These are phyloP conservation scores for Saturnispora halmiae DNA, from an alignment of 805 yeast genomes.

Conservation along the genomic window DNA sequence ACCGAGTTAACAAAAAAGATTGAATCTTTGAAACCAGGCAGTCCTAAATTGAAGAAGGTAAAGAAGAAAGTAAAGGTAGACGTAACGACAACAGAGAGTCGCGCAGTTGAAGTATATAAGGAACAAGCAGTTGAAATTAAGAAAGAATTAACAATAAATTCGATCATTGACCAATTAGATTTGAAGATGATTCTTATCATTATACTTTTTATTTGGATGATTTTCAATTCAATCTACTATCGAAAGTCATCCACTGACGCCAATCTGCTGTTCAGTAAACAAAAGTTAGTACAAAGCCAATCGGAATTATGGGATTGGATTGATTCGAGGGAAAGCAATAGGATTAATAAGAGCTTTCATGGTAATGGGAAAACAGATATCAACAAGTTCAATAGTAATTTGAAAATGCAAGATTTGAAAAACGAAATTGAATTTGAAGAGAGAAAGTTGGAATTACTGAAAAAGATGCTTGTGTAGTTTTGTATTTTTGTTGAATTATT, in stretches of 20 bases:
- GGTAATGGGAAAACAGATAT: background rate
- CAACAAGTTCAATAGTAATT: background rate
- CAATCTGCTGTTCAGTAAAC: no score
- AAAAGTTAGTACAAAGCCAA: constrained; percentile 40
- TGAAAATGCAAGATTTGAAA: constrained; percentile 7
- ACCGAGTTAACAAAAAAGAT: constrained; percentile 37
- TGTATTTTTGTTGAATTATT: no score
- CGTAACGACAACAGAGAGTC: no score
- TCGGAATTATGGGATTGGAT: constrained; percentile 69
- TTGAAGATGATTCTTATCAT: constrained; percentile 17
- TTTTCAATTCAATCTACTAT: constrained; percentile 17
- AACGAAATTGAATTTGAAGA: constrained; percentile 8
- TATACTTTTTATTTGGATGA: constrained; percentile 17
- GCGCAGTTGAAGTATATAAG: constrained; percentile 1
- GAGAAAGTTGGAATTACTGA: constrained; percentile 3
- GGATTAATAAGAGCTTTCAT: background rate
- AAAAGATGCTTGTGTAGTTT: no score
- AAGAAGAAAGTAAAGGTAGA: constrained; percentile 3
- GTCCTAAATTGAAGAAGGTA: constrained; percentile 6
- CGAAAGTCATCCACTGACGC: no score
- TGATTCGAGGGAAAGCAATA: constrained; percentile 16
- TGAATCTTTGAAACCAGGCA: constrained; percentile 20
- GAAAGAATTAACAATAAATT: constrained; percentile 1
- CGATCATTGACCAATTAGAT: constrained; percentile 19
- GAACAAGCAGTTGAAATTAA: constrained; percentile 11